These are phyloP conservation scores for Erodium maritimum DNA, from an alignment of 345 rosid species.

Conservation along the genomic window DNA sequence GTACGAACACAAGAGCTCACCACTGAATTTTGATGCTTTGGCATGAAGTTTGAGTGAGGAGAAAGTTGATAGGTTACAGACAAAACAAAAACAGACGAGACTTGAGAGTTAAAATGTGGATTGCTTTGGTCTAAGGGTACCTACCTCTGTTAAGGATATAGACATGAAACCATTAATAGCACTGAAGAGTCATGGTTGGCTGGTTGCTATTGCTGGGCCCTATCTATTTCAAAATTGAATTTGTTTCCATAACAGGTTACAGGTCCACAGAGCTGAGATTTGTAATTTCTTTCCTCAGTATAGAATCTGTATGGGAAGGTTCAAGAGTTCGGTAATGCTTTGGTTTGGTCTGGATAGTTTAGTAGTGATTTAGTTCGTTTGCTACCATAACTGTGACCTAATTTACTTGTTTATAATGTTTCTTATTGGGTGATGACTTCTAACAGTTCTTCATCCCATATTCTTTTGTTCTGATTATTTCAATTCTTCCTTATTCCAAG, in stretches of 20 bases:
- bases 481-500: background rate
- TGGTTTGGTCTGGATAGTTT: background rate
- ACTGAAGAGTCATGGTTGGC: slow-evolving; percentile 4
- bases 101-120: background rate
- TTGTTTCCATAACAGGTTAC: background rate
- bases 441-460: too few relatives aligned
- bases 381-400: too few relatives aligned
- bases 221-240: too few relatives aligned
- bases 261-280: background rate
- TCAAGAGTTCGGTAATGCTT: background rate
- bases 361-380: too few relatives aligned
- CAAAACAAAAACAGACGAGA: background rate
- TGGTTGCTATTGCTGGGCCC: slow-evolving; percentile 7
- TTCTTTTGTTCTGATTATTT: too few relatives aligned
- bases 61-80: background rate
- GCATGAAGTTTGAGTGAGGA: slow-evolving; percentile 8
- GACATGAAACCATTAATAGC: slow-evolving; percentile 1
- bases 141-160: slow-evolving; percentile 1
- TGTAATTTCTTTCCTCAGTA: slow-evolving; percentile 1
- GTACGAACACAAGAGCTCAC: too few relatives aligned
- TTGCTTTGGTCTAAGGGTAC: slow-evolving; percentile 2
- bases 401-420: too few relatives aligned
- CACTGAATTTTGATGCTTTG: slow-evolving; percentile 2
- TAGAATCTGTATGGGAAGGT: background rate
- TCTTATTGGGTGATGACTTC: too few relatives aligned